A percentile compares a stretch with the other conserved stretches of the same genome.
Evolutionary conservation across 345 rosid genomes (phyloP).

Genomic region (Barbarea vulgaris): DNA sequence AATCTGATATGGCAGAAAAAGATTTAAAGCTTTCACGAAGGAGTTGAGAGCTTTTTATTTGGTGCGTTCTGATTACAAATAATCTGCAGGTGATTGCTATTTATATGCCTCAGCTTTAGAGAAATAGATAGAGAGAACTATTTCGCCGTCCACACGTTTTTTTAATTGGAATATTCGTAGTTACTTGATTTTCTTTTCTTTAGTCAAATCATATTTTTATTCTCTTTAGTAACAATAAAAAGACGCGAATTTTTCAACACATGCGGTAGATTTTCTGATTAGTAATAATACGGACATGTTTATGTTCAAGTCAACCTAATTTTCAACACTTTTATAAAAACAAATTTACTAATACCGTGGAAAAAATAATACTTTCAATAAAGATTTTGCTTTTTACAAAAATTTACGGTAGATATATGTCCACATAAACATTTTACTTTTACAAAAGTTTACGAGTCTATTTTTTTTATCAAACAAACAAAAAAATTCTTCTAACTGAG

Average conservation of each 20-base stretch:
- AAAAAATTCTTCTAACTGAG: not conserved
- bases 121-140: not conserved
- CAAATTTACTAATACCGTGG: not conserved
- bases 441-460: not conserved
- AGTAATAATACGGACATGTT: slow-evolving; percentile 1
- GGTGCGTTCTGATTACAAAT: slow-evolving; percentile 6
- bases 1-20: slow-evolving; percentile 2
- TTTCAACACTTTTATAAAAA: not conserved
- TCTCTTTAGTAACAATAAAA: not conserved
- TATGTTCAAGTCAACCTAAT: slow-evolving; percentile 15
- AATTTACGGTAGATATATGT: not conserved
- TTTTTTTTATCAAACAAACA: too few relatives aligned
- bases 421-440: not conserved
- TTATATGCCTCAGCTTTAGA: slow-evolving; percentile 13
- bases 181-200: not conserved
- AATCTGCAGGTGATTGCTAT: not conserved
- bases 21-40: slow-evolving; percentile 2
- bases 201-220: slow-evolving; percentile 16
- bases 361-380: not conserved
- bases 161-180: slow-evolving; percentile 39
- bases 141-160: slow-evolving; percentile 84
- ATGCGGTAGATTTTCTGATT: not conserved
- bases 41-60: slow-evolving; percentile 12
- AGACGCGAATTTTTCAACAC: not conserved
- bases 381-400: not conserved